Evolutionary conservation across 352 stramenopile genomes (phyloP), one percentile per base, ranked within the genome.

Genomic region (Pythium sp.): DNA sequence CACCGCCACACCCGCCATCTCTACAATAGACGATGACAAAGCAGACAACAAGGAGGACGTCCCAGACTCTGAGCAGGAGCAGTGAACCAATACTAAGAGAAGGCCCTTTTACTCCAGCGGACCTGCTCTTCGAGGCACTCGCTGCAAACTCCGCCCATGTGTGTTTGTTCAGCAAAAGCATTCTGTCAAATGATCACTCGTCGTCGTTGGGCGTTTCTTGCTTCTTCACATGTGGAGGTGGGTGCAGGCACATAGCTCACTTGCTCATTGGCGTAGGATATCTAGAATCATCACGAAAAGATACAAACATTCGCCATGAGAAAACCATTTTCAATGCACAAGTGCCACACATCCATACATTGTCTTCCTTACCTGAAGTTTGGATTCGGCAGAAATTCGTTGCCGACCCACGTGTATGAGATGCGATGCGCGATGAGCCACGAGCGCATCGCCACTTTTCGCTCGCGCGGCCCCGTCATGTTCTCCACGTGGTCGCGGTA

Each of bases 381-480:
- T n/a, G 89, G 90, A 62, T 97, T 95, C 15, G 89, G 89, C 18
- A 97, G 59, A 63, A 95, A 96, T 62, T 97, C 90, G 73, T 97
- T 89, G 34, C 75, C 78, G 14, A 97, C 87, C 76, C 84, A 97
- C 57, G 90, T 92, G 76, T 92, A 97, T 30, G 87, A 95, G 62
- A 97, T 96, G 59, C 85, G 81, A 59, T 93, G 90, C 57, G 75
- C 74, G 58, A 75, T 62, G 55, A 96, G 73, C 84, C 85, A 94
- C 43, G 73, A 70, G 46, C 85, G 79, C 71, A 92, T 82, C 30
- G 84, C 84, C 22, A 73, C 68, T 61, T 92, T 87, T 24, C 83
- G 75, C 62, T 89, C 73, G 32, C 80, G 78, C 12, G 79, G 79
- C 4, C 78, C 79, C 12, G 74, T 77, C 71, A 87, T 91, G 47